Percentiles rank a stretch among this genome's conserved stretches.
These are phyloP conservation scores for Diutina pseudorugosa DNA, from an alignment of 1,139 yeast genomes.

Conservation along the genomic window DNA sequence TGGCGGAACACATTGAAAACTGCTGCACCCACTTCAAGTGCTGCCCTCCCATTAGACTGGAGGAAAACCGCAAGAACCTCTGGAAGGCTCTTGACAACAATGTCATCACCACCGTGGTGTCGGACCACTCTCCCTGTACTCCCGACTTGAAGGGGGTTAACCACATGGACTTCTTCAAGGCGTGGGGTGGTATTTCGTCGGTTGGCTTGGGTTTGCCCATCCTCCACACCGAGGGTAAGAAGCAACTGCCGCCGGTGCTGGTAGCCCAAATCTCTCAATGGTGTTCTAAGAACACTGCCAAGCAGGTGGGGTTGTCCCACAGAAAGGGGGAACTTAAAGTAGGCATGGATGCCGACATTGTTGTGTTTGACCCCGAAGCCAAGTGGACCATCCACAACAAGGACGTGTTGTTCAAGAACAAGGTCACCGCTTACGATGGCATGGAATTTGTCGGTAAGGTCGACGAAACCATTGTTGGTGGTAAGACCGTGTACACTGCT, in stretches of 20 bases:
- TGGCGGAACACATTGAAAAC: slow-evolving; percentile 65
- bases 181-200: slow-evolving; percentile 97
- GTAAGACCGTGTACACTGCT: slow-evolving; percentile 48
- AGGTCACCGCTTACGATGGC: slow-evolving; percentile 78
- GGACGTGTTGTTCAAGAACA: slow-evolving; percentile 65
- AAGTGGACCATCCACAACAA: slow-evolving; percentile 45
- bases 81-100: slow-evolving; percentile 67
- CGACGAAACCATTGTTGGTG: slow-evolving; percentile 67
- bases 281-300: slow-evolving; percentile 77
- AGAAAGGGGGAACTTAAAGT: slow-evolving; percentile 56
- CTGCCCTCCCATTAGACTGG: slow-evolving; percentile 85
- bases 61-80: slow-evolving; percentile 52
- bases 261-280: slow-evolving; percentile 57
- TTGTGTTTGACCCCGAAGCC: slow-evolving; percentile 59
- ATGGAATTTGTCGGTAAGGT: slow-evolving; percentile 58
- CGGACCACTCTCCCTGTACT: slow-evolving; percentile 94
- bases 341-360: slow-evolving; percentile 83
- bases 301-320: slow-evolving; percentile 68
- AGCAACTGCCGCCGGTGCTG: slow-evolving; percentile 39
- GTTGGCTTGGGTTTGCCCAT: slow-evolving; percentile 85
- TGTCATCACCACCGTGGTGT: slow-evolving; percentile 74
- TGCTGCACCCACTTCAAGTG: slow-evolving; percentile 80
- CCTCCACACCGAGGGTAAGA: slow-evolving; percentile 61
- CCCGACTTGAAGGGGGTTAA: slow-evolving; percentile 77
- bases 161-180: slow-evolving; percentile 77